Conservation (phyloP, 139 green algal genomes). For the Trebouxia sp. region DNA sequence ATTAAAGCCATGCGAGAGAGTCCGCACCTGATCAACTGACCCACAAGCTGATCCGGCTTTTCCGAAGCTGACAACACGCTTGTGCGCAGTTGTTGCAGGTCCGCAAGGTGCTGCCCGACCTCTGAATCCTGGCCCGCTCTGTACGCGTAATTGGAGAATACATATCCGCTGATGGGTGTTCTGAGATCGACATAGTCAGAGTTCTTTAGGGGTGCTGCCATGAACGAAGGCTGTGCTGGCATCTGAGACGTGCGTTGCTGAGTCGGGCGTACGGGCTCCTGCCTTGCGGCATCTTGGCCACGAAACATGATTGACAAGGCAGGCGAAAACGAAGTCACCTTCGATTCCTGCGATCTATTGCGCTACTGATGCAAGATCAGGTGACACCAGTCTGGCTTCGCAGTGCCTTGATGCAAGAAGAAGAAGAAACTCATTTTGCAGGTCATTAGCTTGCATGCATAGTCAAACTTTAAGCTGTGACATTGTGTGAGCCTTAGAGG, state of each 20-base stretch:
- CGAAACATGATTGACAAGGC: conserved; percentile 16
- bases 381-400: too few relatives aligned
- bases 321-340: too few relatives aligned
- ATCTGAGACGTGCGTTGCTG: neutral
- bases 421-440: too few relatives aligned
- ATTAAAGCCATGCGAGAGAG: too few relatives aligned
- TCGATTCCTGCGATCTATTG: too few relatives aligned
- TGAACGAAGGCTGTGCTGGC: neutral
- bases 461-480: too few relatives aligned
- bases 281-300: conserved; percentile 21
- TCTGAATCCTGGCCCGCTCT: neutral
- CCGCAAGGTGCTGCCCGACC: neutral
- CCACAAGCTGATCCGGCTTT: conserved; percentile 13
- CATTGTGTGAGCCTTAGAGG: too few relatives aligned
- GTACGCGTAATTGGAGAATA: conserved; percentile 4
- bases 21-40: neutral
- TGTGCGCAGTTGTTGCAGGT: conserved; percentile 20
- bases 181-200: conserved; percentile 19
- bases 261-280: neutral
- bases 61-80: neutral
- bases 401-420: too few relatives aligned
- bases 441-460: too few relatives aligned
- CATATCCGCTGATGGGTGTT: neutral
- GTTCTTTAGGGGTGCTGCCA: conserved; percentile 22
- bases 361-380: too few relatives aligned